Base-by-base conservation (phyloP, 2,329 filamentous ascomycete genomes). In the Apiospora arundinis region DNA sequence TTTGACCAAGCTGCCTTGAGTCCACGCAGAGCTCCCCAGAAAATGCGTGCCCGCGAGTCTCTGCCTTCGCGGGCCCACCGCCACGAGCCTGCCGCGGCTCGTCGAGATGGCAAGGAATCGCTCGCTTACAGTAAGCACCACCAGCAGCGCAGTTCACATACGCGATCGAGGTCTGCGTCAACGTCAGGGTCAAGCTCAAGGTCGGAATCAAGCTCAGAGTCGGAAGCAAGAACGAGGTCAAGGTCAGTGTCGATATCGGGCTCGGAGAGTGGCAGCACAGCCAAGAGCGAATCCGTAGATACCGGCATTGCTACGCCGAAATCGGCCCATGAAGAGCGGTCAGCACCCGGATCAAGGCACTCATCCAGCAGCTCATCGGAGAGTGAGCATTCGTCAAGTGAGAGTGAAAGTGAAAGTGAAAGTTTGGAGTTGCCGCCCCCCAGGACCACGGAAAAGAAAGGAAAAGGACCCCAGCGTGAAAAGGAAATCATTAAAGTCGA, bases 301-400 rank as follows among this genome's bases (percentile, higher is more conserved):
- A 28, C 7, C 18, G 49, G 48, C n/a, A 72, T 40, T 70, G 70
- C 60, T 74, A 75, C 78, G 32, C 81, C 81, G 52, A 79, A 76
- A 40, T 83, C 82, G 40, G 79, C 79, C 40, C 80, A 78, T 70
- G 76, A 76, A 69, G 79, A 81, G 72, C 81, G 80, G 48, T 84
- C 83, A 4, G 82, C 81, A 32, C 81, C 80, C 8, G 76, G 77
- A 28, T 82, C 83, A 52, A 78, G 77, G 69, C 76, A 77, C 49
- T 82, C 80, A 37, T 82, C 77, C 69, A 78, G 77, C 63, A 81
- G 77, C 67, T 83, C 82, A 3, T 76, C 80, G 49, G 82, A 80
- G 52, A 74, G 77, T n/a, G 80, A 80, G 42, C 81, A 56, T 18
- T 69, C 67, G 7, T 56, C 67, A 12, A 69, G 67, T 56, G 37